These are phyloP conservation scores for Pyrus communis DNA, from an alignment of 306 rosid species.

Conservation along the genomic window DNA sequence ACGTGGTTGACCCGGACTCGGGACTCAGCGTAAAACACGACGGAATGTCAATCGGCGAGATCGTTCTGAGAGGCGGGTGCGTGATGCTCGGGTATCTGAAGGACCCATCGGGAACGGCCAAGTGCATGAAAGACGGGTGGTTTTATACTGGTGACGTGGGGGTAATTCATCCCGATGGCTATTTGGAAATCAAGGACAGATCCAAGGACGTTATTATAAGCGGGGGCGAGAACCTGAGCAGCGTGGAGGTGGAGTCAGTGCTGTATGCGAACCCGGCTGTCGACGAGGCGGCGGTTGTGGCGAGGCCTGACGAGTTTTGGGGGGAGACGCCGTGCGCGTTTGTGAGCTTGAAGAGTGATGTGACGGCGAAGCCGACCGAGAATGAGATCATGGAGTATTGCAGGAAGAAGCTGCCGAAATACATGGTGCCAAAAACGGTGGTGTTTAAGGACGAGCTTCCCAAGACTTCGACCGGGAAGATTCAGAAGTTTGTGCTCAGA, in stretches of 20 bases:
- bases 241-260: constrained; percentile 68
- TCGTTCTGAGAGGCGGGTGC: constrained; percentile 39
- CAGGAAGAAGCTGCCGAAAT: constrained; percentile 45
- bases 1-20: constrained; percentile 30
- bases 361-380: constrained; percentile 28
- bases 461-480: constrained; percentile 52
- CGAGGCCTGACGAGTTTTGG: constrained; percentile 47
- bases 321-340: constrained; percentile 76
- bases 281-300: constrained; percentile 63
- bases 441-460: constrained; percentile 60
- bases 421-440: constrained; percentile 75
- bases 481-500: constrained; percentile 49
- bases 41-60: constrained; percentile 32
- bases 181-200: constrained; percentile 56
- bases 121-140: constrained; percentile 45
- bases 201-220: constrained; percentile 56
- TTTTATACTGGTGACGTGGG: constrained; percentile 47
- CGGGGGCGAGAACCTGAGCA: constrained; percentile 66
- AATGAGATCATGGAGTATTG: constrained; percentile 47
- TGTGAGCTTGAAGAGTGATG: constrained; percentile 31
- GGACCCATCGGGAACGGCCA: constrained; percentile 27
- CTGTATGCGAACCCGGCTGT: constrained; percentile 36
- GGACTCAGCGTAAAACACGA: constrained; percentile 30
- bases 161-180: constrained; percentile 53
- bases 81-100: constrained; percentile 58